A percentile compares a stretch with the other conserved stretches of the same genome.
Conservation (phyloP, 2,329 filamentous ascomycete genomes). For the Colletotrichum sp. region DNA sequence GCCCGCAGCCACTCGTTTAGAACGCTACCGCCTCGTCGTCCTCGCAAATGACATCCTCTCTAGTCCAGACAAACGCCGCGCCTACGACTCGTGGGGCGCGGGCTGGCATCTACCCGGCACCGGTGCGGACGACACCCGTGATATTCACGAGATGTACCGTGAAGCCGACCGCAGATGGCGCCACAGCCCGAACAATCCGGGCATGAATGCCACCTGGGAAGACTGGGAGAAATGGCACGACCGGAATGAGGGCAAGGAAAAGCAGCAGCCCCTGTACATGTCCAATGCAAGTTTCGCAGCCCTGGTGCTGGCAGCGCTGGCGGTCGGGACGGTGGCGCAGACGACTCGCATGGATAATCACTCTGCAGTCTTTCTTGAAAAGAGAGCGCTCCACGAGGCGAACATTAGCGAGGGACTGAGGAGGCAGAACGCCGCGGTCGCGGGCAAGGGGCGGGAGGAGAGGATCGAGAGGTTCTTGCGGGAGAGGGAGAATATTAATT, state of each 20-base stretch:
- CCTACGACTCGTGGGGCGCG: conserved; percentile 81
- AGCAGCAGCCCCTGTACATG: conserved; percentile 67
- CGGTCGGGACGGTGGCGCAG: conserved; percentile 76
- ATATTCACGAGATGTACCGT: conserved; percentile 39
- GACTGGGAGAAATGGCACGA: conserved; percentile 90
- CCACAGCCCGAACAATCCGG: conserved; percentile 49
- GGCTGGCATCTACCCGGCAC: conserved; percentile 69
- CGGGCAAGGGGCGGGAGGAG: conserved; percentile 61
- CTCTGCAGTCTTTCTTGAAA: conserved; percentile 67
- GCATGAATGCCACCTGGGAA: conserved; percentile 91
- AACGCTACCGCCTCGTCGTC: conserved; percentile 89
- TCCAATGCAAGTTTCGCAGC: conserved; percentile 80
- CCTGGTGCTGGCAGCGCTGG: conserved; percentile 68
- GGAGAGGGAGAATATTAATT: conserved; percentile 63
- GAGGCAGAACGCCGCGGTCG: conserved; percentile 56
- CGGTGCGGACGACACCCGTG: conserved; percentile 55
- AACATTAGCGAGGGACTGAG: conserved; percentile 67
- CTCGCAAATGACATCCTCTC: conserved; percentile 89
- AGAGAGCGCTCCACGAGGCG: conserved; percentile 69
- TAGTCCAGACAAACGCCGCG: conserved; percentile 75
- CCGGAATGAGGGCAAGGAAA: conserved; percentile 49
- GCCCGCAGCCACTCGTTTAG: conserved; percentile 66
- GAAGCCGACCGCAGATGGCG: conserved; percentile 55
- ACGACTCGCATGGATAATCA: conserved; percentile 70
- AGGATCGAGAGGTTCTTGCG: conserved; percentile 80